A percentile compares a stretch with the other conserved stretches of the same genome.
phyloP scores from a whole-genome alignment of 176 grass and related monocot species.

The Typha latifolia region DNA sequence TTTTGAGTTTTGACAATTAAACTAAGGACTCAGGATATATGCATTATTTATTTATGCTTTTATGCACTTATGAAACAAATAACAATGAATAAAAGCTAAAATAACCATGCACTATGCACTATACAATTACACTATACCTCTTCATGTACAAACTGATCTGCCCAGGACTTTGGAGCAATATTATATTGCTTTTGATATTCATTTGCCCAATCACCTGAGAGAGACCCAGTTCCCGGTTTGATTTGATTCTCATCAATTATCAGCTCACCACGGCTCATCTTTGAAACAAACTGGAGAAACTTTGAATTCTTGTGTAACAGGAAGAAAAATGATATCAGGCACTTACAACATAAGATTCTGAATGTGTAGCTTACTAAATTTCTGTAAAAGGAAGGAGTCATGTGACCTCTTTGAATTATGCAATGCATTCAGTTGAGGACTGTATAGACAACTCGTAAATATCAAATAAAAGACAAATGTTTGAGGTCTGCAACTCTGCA shows the following conservation, averaged over 20 bases:
- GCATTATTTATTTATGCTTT: too few relatives aligned
- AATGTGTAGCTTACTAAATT: constrained; percentile 6
- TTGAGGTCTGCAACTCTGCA: too few relatives aligned
- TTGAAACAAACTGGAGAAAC: constrained; percentile 98
- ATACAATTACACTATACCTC: constrained; percentile 36
- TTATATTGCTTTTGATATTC: constrained; percentile 88
- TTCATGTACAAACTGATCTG: constrained; percentile 74
- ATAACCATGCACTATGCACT: background rate
- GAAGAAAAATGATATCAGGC: constrained; percentile 24
- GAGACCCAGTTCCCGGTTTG: constrained; percentile 68
- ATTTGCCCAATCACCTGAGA: constrained; percentile 75
- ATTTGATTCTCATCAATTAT: constrained; percentile 98
- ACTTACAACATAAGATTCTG: constrained; percentile 21
- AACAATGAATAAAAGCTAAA: background rate
- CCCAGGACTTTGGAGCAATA: constrained; percentile 72
- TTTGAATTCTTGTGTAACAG: constrained; percentile 67
- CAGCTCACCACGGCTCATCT: constrained; percentile 95
- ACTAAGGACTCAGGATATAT: too few relatives aligned
- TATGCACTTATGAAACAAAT: background rate
- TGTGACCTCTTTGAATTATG: background rate
- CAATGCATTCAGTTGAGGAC: too few relatives aligned
- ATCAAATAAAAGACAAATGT: too few relatives aligned
- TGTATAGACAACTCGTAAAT: too few relatives aligned
- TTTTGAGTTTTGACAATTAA: too few relatives aligned
- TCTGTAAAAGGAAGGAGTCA: background rate